Conservation (phyloP, 495 filamentous ascomycete species). For the Aspergillus conjunctus region DNA sequence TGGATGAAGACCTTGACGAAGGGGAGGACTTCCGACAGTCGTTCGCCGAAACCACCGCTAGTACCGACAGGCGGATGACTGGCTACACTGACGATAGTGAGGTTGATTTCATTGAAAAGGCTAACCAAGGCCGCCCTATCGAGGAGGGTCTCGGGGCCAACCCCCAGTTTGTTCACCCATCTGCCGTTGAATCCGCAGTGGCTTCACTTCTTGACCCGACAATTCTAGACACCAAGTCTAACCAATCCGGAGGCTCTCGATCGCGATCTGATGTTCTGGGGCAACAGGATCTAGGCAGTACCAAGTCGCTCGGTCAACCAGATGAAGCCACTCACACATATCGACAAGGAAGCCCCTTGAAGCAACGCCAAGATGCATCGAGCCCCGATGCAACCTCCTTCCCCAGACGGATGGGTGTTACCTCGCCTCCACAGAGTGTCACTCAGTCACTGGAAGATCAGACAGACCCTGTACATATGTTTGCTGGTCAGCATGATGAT, state of each 20-base stretch:
- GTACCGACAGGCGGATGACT: conserved; percentile 56
- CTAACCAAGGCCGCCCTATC: conserved; percentile 68
- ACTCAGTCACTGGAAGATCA: conserved; percentile 63
- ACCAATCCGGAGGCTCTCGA: conserved; percentile 35
- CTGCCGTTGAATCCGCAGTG: conserved; percentile 82
- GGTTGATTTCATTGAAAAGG: conserved; percentile 56
- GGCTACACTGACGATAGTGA: conserved; percentile 73
- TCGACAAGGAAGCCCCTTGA: conserved; percentile 47
- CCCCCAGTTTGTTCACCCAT: conserved; percentile 70
- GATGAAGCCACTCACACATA: conserved; percentile 25
- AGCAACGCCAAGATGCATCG: conserved; percentile 45
- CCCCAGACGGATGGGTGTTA: conserved; percentile 50
- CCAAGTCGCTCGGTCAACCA: conserved; percentile 22
- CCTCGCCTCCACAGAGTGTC: conserved; percentile 77
- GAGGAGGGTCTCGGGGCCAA: conserved; percentile 64
- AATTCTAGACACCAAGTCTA: conserved; percentile 48
- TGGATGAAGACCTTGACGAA: conserved; percentile 49
- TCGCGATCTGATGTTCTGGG: conserved; percentile 38
- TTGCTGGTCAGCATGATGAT: conserved; percentile 62
- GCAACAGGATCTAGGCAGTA: conserved; percentile 19
- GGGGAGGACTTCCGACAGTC: conserved; percentile 56
- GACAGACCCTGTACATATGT: conserved; percentile 55
- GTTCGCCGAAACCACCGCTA: conserved; percentile 44
- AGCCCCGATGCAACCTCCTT: conserved; percentile 49
- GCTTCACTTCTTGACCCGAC: conserved; percentile 85